Percentiles rank a stretch among this genome's conserved stretches.
These are phyloP conservation scores for Perilla frutescens DNA, from an alignment of 257 asterid species.

Conservation along the genomic window DNA sequence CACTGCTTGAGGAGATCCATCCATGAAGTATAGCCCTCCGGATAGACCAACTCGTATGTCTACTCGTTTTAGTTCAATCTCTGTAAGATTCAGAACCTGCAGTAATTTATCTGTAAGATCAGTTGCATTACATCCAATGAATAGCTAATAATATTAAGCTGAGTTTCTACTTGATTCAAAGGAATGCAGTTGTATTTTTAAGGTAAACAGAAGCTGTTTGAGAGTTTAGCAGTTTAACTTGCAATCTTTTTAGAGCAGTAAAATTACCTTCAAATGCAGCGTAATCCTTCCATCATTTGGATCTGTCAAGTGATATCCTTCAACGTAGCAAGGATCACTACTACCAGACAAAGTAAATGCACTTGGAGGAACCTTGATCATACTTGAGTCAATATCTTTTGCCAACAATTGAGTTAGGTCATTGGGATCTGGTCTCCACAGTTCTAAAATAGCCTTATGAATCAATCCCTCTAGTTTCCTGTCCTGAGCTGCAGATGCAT, in stretches of 20 bases:
- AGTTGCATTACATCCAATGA: constrained; percentile 3
- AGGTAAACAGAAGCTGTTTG: constrained; percentile 16
- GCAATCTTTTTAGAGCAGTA: constrained; percentile 13
- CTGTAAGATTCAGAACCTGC: constrained; percentile 87
- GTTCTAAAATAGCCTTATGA: constrained; percentile 88
- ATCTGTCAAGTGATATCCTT: constrained; percentile 89
- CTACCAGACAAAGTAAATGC: constrained; percentile 81
- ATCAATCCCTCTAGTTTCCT: constrained; percentile 86
- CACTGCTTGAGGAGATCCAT: constrained; percentile 93
- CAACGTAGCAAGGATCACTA: constrained; percentile 96
- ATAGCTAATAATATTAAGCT: constrained; percentile 23
- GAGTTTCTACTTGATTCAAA: constrained; percentile 15
- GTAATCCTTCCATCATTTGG: constrained; percentile 89
- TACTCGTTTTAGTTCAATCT: constrained; percentile 82
- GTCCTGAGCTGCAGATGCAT: constrained; percentile 89
- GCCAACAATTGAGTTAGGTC: constrained; percentile 75
- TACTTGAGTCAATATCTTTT: constrained; percentile 67
- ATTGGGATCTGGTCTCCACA: constrained; percentile 92
- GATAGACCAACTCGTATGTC: constrained; percentile 87
- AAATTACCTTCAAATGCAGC: constrained; percentile 79
- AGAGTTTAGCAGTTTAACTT: background rate
- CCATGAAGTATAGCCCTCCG: constrained; percentile 95
- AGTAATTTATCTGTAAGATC: constrained; percentile 30
- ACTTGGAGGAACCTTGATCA: constrained; percentile 79
- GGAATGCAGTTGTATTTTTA: constrained; percentile 13